Evolutionary conservation across 768 basidiomycete species (phyloP).

Genomic region (Hygrocybe coccinea): DNA sequence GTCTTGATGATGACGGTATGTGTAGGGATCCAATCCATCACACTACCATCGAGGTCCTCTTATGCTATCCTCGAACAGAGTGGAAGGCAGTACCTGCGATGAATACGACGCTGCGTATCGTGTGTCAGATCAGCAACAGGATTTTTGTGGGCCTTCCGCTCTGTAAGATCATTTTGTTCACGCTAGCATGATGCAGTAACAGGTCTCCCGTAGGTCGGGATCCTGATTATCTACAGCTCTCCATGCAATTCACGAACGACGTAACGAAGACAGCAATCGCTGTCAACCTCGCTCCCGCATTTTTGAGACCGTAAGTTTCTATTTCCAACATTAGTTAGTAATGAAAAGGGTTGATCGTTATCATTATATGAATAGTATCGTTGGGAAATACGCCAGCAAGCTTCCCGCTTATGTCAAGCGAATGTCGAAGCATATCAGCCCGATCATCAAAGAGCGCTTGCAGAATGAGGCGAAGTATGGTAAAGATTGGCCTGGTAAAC

Average conservation of each 20-base stretch:
- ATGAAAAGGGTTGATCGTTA: conserved; percentile 5
- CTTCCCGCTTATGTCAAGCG: conserved; percentile 5
- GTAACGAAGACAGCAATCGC: conserved; percentile 24
- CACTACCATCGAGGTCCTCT: not conserved
- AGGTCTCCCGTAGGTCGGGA: conserved; percentile 21
- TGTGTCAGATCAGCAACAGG: conserved; percentile 30
- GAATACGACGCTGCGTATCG: conserved; percentile 21
- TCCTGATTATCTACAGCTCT: conserved; percentile 26
- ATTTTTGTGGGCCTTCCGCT: conserved; percentile 32
- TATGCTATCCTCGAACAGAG: not conserved
- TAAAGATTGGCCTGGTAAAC: conserved; percentile 30
- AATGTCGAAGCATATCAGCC: conserved; percentile 21
- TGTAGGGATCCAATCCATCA: not conserved
- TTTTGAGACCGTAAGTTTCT: conserved; percentile 32
- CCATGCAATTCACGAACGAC: conserved; percentile 29
- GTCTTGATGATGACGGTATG: conserved; percentile 23
- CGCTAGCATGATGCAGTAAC: not conserved
- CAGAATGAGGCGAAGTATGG: conserved; percentile 15
- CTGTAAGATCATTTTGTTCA: conserved; percentile 18
- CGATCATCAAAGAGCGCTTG: conserved; percentile 21
- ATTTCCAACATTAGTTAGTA: conserved; percentile 1
- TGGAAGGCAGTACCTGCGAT: conserved; percentile 15
- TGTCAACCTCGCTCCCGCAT: conserved; percentile 29
- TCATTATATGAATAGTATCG: conserved; percentile 10
- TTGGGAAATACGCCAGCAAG: conserved; percentile 9